Conservation (phyloP, 306 rosid species). For the Cicer judaicum region DNA sequence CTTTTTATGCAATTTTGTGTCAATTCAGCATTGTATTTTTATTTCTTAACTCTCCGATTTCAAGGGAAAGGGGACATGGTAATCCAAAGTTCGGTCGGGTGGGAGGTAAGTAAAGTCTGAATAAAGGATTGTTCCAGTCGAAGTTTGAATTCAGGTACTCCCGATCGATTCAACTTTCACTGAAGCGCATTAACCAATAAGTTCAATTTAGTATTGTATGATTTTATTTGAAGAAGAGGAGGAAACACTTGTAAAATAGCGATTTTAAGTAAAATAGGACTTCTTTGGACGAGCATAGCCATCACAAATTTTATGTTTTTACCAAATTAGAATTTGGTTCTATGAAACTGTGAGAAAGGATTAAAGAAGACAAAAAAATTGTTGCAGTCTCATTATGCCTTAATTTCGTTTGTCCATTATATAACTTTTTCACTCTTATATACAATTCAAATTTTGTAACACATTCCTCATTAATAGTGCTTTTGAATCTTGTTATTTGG, state of each 20-base stretch:
- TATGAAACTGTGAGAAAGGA: conserved; percentile 2
- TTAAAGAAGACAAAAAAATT: neutral
- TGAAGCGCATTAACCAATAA: no score
- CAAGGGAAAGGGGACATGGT: no score
- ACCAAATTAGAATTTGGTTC: neutral
- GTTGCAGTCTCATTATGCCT: conserved; percentile 9
- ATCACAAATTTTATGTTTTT: neutral
- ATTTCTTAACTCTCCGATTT: no score
- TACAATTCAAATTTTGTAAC: neutral
- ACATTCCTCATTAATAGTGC: conserved; percentile 23
- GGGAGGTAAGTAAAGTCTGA: no score
- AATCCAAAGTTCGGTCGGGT: no score
- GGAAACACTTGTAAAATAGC: conserved; percentile 11
- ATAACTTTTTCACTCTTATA: neutral
- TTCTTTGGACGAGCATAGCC: neutral
- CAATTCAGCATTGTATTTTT: neutral
- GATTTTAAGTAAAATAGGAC: neutral
- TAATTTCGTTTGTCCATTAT: conserved; percentile 18
- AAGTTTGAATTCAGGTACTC: no score
- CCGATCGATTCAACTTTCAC: no score
- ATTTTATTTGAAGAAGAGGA: conserved; percentile 7
- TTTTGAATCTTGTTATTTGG: conserved; percentile 47
- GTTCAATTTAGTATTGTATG: neutral
- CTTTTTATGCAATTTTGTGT: conserved; percentile 12
- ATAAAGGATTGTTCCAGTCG: no score